These are phyloP conservation scores for Neopestalotiopsis clavispora DNA, from an alignment of 2,329 filamentous ascomycete genomes.

Conservation along the genomic window DNA sequence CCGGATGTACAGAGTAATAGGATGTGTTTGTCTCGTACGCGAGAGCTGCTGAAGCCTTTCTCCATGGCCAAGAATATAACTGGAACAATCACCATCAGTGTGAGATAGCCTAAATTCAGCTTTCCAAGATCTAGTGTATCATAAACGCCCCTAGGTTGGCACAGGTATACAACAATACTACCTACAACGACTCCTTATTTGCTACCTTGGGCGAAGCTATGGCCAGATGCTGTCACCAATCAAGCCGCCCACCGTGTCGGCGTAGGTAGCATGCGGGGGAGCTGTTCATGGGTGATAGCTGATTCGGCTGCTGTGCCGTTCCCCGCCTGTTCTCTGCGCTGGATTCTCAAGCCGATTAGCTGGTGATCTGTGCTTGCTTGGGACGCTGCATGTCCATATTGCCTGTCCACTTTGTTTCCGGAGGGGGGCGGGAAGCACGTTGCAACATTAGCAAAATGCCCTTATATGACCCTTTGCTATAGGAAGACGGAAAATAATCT, in stretches of 20 bases:
- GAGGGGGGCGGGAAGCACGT: not conserved
- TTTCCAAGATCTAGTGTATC: conserved; percentile 7
- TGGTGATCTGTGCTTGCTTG: conserved; percentile 14
- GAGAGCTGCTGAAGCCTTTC: not conserved
- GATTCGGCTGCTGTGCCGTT: conserved; percentile 14
- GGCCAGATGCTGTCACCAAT: conserved; percentile 14
- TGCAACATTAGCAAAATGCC: conserved; percentile 6
- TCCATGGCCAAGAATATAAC: not conserved
- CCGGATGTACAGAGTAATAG: not conserved
- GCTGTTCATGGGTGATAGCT: conserved; percentile 2
- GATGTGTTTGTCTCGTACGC: not conserved
- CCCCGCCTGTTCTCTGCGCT: conserved; percentile 13
- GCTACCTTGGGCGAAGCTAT: not conserved
- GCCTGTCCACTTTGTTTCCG: conserved; percentile 8
- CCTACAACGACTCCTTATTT: not conserved
- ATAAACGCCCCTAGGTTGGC: not conserved
- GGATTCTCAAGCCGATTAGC: conserved; percentile 13
- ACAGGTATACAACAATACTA: not conserved
- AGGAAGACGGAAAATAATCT: not conserved
- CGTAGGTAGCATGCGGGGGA: conserved; percentile 7
- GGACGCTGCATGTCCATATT: conserved; percentile 9
- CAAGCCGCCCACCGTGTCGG: not conserved
- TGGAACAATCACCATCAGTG: not conserved
- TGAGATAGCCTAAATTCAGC: conserved; percentile 12
- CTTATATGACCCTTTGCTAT: conserved; percentile 1